Evolutionary conservation across 2,329 filamentous ascomycete genomes (phyloP).

Genomic region (Nemania bipapillata): DNA sequence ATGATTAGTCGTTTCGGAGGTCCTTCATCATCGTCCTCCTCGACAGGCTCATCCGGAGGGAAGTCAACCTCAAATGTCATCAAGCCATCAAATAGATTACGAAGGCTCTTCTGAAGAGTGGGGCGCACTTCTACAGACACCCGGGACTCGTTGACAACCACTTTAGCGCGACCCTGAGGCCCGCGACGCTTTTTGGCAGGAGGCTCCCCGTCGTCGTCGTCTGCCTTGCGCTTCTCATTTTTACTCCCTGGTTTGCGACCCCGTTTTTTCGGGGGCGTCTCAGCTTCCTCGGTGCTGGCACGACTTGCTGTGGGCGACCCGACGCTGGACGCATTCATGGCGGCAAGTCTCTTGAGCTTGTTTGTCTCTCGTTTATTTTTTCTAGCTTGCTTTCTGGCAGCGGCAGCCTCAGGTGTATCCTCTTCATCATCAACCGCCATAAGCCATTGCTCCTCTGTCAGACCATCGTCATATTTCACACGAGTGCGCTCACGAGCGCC

Average conservation of each 20-base stretch:
- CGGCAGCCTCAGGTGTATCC: conserved; percentile 90
- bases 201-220: conserved; percentile 79
- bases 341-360: conserved; percentile 69
- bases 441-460: conserved; percentile 98
- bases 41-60: conserved; percentile 61
- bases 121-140: conserved; percentile 76
- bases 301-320: conserved; percentile 82
- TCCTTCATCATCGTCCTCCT: conserved; percentile 67
- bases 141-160: conserved; percentile 57
- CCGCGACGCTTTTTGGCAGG: conserved; percentile 82
- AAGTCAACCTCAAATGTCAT: conserved; percentile 87
- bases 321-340: conserved; percentile 58
- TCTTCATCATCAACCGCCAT: conserved; percentile 98
- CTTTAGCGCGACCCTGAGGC: conserved; percentile 75
- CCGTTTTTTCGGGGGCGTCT: conserved; percentile 80
- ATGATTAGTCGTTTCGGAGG: conserved; percentile 81
- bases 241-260: conserved; percentile 80
- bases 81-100: conserved; percentile 79
- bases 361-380: conserved; percentile 83
- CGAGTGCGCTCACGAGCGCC: conserved; percentile 94
- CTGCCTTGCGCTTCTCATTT: conserved; percentile 88
- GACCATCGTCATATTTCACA: conserved; percentile 94
- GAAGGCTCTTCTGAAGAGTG: conserved; percentile 81
- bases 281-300: conserved; percentile 83
- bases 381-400: conserved; percentile 86